These are phyloP conservation scores for Aspergillus flavus DNA, from an alignment of 2,329 filamentous ascomycete genomes.

Conservation along the genomic window DNA sequence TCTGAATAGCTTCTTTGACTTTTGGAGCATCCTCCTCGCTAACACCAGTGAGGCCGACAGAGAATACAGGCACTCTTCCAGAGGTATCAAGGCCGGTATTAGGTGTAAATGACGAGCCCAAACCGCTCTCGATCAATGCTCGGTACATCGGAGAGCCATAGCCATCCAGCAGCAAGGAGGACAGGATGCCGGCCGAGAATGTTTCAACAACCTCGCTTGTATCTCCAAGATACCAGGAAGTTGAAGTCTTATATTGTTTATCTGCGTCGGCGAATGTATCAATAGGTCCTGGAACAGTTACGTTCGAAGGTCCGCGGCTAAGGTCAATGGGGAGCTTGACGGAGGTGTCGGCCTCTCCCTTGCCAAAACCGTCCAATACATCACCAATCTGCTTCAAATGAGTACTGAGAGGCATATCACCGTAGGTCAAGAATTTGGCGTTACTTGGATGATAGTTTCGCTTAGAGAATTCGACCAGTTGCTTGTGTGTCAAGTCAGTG, in stretches of 20 bases:
- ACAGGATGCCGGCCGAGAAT: constrained; percentile 81
- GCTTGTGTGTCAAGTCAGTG: constrained; percentile 89
- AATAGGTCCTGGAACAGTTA: constrained; percentile 76
- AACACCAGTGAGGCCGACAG: constrained; percentile 88
- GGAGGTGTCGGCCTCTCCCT: constrained; percentile 68
- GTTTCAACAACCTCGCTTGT: constrained; percentile 81
- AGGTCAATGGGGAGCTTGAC: constrained; percentile 78
- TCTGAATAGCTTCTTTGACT: constrained; percentile 73
- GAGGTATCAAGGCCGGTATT: constrained; percentile 90
- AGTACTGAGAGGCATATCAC: constrained; percentile 81
- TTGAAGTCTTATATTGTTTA: constrained; percentile 89
- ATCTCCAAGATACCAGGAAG: constrained; percentile 89
- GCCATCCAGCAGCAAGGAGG: constrained; percentile 84
- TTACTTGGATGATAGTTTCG: constrained; percentile 98
- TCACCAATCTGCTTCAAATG: constrained; percentile 79
- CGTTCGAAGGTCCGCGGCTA: constrained; percentile 63
- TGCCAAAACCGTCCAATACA: constrained; percentile 73
- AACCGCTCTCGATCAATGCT: constrained; percentile 81
- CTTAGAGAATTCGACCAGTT: constrained; percentile 84
- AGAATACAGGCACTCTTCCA: constrained; percentile 78
- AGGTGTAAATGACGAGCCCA: constrained; percentile 91
- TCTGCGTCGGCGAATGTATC: constrained; percentile 85
- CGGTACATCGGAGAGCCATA: constrained; percentile 94
- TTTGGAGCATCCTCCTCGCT: constrained; percentile 75
- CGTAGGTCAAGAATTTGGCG: constrained; percentile 93